Conservation (phyloP, 2,329 filamentous ascomycete genomes). For the Endothia cerciana region DNA sequence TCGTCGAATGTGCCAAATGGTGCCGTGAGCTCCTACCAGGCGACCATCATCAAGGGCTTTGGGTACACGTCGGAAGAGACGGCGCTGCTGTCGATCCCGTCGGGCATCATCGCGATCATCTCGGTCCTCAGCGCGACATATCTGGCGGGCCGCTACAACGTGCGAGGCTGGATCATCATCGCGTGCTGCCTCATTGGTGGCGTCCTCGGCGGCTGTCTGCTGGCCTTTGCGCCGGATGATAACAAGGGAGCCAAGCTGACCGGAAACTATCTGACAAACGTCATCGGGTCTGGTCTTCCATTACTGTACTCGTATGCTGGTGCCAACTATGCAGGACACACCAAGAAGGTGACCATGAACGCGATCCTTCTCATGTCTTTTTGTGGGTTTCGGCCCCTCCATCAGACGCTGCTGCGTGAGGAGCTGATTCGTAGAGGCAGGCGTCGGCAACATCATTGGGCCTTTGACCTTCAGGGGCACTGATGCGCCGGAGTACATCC, state of each 20-base stretch:
- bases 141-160: constrained; percentile 25
- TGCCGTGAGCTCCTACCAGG: constrained; percentile 30
- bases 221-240: constrained; percentile 39
- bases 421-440: constrained; percentile 27
- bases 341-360: constrained; percentile 43
- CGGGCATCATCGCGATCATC: constrained; percentile 40
- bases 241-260: constrained; percentile 42
- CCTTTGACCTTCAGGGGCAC: constrained; percentile 43
- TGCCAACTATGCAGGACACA: constrained; percentile 40
- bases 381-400: constrained; percentile 30
- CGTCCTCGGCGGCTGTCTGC: constrained; percentile 43
- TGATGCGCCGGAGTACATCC: constrained; percentile 43
- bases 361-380: constrained; percentile 43
- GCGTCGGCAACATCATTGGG: constrained; percentile 47
- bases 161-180: constrained; percentile 30
- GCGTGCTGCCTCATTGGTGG: constrained; percentile 37
- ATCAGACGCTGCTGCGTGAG: background rate
- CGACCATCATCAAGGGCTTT: constrained; percentile 32
- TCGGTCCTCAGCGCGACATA: constrained; percentile 24
- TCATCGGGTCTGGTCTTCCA: constrained; percentile 42
- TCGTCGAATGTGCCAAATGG: constrained; percentile 31
- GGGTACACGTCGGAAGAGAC: constrained; percentile 31
- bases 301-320: constrained; percentile 43
- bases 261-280: constrained; percentile 45
- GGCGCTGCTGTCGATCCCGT: constrained; percentile 43